Evolutionary conservation across 495 filamentous ascomycete genomes (phyloP), one percentile per base, ranked within the genome.

Genomic region (Daldinia caldariorum): DNA sequence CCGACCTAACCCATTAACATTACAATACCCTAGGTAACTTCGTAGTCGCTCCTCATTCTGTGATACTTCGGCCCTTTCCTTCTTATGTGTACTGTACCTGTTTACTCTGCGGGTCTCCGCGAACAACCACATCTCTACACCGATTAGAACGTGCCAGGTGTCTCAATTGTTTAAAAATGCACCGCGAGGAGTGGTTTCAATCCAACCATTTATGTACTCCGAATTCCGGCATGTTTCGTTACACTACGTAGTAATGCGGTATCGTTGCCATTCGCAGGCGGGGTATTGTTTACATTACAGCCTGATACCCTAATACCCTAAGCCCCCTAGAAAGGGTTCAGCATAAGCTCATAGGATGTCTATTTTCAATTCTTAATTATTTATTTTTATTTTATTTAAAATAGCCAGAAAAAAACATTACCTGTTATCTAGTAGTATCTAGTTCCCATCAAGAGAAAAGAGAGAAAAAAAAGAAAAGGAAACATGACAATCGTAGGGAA

Each of bases 221-320:
- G 43, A 47, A 47, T 47, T 47, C 18, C 43, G 43, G 43, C 18
- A 22, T 47, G 43, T 47, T 47, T 47, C 43, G 43, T 47, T 47
- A 47, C 43, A 47, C 43, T 47, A 47, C 43, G 43, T 47, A 47
- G 43, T 47, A 47, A 47, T 47, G 16, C 43, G 20, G 43, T 47
- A 47, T 47, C 43, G 22, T 47, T 47, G 43, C 43, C 43, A 47
- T 47, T 47, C 43, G 43, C 43, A 47, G 43, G 43, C 43, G 43
- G 43, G 43, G 43, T 47, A 47, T 47, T 6, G 16, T 47, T 47
- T 47, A 47, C 43, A 47, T 47, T 47, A 47, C 43, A 47, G 43
- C 43, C 43, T 47, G 43, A 47, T 47, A 20, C 43, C 43, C 43
- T 22, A 47, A 47, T 47, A 20, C 43, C 43, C 43, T 22, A 47